Evolutionary conservation across 129 eudicot genomes (phyloP), one percentile per base, ranked within the genome.

Genomic region (Saposhnikovia divaricata): DNA sequence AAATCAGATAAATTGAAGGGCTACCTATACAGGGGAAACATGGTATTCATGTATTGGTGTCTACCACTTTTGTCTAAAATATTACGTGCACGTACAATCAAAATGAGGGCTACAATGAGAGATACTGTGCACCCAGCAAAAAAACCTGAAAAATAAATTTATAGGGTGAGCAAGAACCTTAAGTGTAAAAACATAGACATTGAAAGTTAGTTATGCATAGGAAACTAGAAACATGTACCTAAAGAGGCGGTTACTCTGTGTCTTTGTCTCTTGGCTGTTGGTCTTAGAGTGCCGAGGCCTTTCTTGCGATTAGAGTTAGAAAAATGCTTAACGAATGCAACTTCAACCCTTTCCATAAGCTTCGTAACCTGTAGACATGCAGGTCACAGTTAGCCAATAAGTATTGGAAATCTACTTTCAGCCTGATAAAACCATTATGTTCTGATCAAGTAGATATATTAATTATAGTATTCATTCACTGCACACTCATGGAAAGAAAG

Each of bases 261-360:
- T 14, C 46, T 84, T 55, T 90, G 90, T 47, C 55, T 90, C 61
- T 81, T 90, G 74, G 86, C 51, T 61, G 71, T 77, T 21, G 82
- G 87, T 40, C 87, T 80, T 66, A 86, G 77, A 5, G 25, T 48
- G 25, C 74, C 79, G 86, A 84, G 83, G 61, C 88, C 94, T 84
- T 83, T 80, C 44, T 82, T 59, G 9, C 91, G 90, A 42, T 90
- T 86, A 9, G 85, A 80, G 27, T 90, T 86, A 70, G 84, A 57
- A 57, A 90, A 90, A 63, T 90, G 91, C 83, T 88, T 86, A 15
- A 85, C 72, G 39, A 86, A 88, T 6, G 82, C 79, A 28, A 80
- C 85, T 79, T 90, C 94, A 27, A 87, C 91, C 27, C 84, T 78
- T 63, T 87, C 85, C 75, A 85, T 37, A 63, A 90, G 85, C 78